These are phyloP conservation scores for Malassezia restricta DNA, from an alignment of 1,284 basidiomycete genomes.

Conservation along the genomic window DNA sequence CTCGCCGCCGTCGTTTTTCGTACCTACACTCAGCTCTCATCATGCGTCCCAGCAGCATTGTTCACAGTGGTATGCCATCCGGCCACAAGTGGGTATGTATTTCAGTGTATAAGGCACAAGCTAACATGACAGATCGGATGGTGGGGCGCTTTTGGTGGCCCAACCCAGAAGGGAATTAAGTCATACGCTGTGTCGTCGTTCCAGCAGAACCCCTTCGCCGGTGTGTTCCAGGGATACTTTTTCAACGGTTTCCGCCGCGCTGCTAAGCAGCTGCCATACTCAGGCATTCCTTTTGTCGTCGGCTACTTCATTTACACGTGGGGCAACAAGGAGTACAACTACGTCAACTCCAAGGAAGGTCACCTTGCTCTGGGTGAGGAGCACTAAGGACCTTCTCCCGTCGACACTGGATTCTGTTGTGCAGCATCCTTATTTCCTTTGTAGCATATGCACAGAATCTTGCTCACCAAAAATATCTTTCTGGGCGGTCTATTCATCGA, in stretches of 20 bases:
- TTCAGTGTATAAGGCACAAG: background rate
- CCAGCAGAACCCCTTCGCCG: constrained; percentile 40
- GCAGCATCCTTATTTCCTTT: background rate
- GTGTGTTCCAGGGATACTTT: constrained; percentile 36
- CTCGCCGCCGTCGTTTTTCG: background rate
- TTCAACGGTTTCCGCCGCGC: constrained; percentile 44
- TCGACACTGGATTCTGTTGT: background rate
- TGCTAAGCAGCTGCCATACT: constrained; percentile 42
- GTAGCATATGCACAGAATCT: constrained; percentile 3
- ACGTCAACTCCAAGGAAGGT: constrained; percentile 43
- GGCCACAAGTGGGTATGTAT: constrained; percentile 17
- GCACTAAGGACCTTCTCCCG: background rate
- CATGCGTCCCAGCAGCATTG: constrained; percentile 16
- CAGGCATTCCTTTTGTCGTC: constrained; percentile 34
- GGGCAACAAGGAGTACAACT: constrained; percentile 38
- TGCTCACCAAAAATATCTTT: background rate
- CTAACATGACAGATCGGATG: constrained; percentile 37
- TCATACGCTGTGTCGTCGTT: constrained; percentile 42
- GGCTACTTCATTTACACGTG: constrained; percentile 42
- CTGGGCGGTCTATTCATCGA: background rate
- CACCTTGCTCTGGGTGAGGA: constrained; percentile 22
- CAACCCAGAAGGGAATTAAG: constrained; percentile 36
- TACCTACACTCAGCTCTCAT: background rate
- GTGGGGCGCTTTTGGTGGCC: constrained; percentile 45
- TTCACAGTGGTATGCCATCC: constrained; percentile 16